phyloP scores from a whole-genome alignment of 768 basidiomycete species.

The Imleria badia region DNA sequence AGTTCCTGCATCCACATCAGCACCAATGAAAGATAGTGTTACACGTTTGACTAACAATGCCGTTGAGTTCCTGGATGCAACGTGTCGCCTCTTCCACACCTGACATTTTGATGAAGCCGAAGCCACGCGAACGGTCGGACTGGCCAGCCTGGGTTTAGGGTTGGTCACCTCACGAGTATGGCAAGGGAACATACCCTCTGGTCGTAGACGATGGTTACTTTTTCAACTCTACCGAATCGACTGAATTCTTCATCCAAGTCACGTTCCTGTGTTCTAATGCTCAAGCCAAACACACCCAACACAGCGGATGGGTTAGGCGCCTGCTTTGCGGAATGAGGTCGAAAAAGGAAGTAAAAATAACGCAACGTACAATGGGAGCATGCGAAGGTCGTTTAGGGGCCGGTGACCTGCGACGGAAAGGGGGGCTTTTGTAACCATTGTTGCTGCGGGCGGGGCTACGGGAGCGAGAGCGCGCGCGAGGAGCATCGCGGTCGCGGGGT shows the following conservation, averaged over 20 bases:
- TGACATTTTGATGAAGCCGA: conserved; percentile 96
- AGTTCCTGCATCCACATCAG: conserved; percentile 59
- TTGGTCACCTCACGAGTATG: background rate
- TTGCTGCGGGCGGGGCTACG: conserved; percentile 60
- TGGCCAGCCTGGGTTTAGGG: conserved; percentile 33
- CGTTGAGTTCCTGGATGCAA: conserved; percentile 90
- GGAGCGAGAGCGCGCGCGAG: conserved; percentile 72
- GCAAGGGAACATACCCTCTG: conserved; percentile 65
- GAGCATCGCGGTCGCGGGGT: conserved; percentile 54
- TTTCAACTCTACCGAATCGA: conserved; percentile 86
- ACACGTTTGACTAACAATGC: conserved; percentile 62
- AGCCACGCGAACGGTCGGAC: conserved; percentile 96
- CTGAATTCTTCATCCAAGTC: conserved; percentile 95
- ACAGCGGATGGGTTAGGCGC: conserved; percentile 86
- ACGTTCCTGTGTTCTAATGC: conserved; percentile 89
- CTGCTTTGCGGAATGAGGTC: conserved; percentile 52
- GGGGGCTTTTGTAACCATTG: conserved; percentile 58
- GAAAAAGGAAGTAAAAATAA: conserved; percentile 1
- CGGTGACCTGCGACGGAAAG: conserved; percentile 56
- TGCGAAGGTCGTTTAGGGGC: conserved; percentile 64
- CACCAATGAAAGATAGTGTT: background rate
- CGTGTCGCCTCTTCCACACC: conserved; percentile 82
- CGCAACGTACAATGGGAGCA: conserved; percentile 66
- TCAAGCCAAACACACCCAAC: conserved; percentile 97
- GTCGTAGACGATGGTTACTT: conserved; percentile 96